A percentile compares a stretch with the other conserved stretches of the same genome.
phyloP scores from a whole-genome alignment of 306 rosid genomes.

The Datisca glomerata region DNA sequence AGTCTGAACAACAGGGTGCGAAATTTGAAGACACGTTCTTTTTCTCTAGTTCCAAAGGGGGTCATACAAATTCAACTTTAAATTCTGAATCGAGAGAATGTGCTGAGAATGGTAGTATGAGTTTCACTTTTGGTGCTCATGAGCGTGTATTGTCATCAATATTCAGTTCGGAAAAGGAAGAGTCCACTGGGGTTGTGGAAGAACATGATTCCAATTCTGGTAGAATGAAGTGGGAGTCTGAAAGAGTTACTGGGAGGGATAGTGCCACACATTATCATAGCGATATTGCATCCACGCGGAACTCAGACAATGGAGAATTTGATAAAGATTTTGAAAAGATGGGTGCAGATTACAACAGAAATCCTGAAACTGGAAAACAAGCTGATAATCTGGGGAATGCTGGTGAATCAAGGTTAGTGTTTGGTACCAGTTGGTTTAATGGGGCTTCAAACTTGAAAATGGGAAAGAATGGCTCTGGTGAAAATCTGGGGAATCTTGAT shows the following conservation, averaged over 20 bases:
- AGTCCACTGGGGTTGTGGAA: not conserved
- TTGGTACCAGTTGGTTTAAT: constrained; percentile 14
- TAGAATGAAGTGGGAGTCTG: constrained; percentile 9
- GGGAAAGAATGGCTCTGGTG: constrained; percentile 1
- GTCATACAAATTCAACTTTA: not conserved
- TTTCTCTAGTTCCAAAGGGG: not conserved
- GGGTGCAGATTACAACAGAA: constrained; percentile 2
- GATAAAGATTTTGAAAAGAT: constrained; percentile 6
- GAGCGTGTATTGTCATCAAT: constrained; percentile 3
- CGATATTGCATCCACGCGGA: not conserved
- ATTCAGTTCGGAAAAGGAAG: constrained; percentile 13
- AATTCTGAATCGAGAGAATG: not conserved
- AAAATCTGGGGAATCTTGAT: constrained; percentile 9
- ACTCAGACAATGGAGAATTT: constrained; percentile 4
- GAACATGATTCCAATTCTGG: constrained; percentile 1
- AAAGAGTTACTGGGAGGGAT: not conserved
- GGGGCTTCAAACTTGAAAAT: constrained; percentile 6
- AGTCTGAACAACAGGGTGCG: not conserved
- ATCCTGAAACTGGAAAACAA: constrained; percentile 4
- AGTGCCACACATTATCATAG: not conserved
- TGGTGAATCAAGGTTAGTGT: constrained; percentile 14
- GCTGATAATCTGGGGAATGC: constrained; percentile 7
- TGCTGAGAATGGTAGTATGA: not conserved
- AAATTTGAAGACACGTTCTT: not conserved
- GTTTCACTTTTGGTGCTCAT: constrained; percentile 13